A percentile compares a stretch with the other conserved stretches of the same genome.
Evolutionary conservation across 192 early-diverging fungal species (phyloP).

Genomic region (Backusella westeae): DNA sequence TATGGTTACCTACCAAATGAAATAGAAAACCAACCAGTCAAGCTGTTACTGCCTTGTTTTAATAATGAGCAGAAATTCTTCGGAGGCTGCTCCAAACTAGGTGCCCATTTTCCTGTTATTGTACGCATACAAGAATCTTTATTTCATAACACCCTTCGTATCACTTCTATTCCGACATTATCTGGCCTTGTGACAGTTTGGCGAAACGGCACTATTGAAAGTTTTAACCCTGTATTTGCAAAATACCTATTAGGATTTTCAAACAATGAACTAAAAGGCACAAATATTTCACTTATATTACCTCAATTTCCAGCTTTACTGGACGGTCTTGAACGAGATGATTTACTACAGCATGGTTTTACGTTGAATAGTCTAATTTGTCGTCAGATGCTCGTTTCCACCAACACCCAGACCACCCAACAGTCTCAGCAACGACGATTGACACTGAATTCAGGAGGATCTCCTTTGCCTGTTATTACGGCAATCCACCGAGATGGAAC

Average conservation of each 20-base stretch:
- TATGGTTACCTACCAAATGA: conserved; percentile 48
- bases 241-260: conserved; percentile 64
- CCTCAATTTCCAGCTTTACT: conserved; percentile 57
- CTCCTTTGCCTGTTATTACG: conserved; percentile 40
- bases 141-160: conserved; percentile 38
- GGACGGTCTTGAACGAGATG: conserved; percentile 36
- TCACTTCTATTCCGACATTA: conserved; percentile 64
- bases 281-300: conserved; percentile 48
- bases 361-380: conserved; percentile 27
- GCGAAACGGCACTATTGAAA: conserved; percentile 44
- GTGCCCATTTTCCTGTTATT: conserved; percentile 58
- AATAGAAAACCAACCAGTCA: conserved; percentile 26
- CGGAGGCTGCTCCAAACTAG: conserved; percentile 47
- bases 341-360: conserved; percentile 20
- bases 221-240: conserved; percentile 54
- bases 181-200: conserved; percentile 57
- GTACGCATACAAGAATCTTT: conserved; percentile 29
- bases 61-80: conserved; percentile 43
- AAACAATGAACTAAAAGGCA: conserved; percentile 43
- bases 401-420: background rate
- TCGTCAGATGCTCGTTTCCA: conserved; percentile 9
- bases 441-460: background rate
- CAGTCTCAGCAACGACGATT: background rate
- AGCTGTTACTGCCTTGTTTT: background rate
- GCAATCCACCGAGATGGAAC: conserved; percentile 61